Base-by-base conservation (phyloP, 306 rosid species). In the Ceratonia siliqua region DNA sequence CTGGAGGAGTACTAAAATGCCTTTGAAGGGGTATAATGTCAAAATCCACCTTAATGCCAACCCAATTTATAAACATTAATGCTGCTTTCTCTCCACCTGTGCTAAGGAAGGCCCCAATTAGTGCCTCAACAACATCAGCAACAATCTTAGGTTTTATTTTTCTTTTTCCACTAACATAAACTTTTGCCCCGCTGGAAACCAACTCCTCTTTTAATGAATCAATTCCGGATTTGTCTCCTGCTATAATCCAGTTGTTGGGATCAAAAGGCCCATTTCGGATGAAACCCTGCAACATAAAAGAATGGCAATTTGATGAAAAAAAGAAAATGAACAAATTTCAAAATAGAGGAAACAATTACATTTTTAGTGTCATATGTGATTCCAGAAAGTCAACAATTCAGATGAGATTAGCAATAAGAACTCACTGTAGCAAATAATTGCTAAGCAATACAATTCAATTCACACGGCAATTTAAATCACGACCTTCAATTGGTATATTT, bases 111-210 rank as follows among this genome's bases (percentile, higher is more conserved):
- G 90, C 98, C 82, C 98, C 98, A 62, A 94, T 91, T 49, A 94
- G 83, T 57, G 98, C 97, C 85, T 94, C 98, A 1, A 94, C 97
- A 58, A 88, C 96, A 81, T 94, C 97, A 7, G 98, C 96, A 72
- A 94, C 68, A 27, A 72, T 62, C 78, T 91, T 91, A 1, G 72
- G 63, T 76, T 77, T 88, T 28, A 91, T 12, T 25, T 89, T 91
- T 70, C 91, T 82, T 13, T 15, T 61, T 56, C 78, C 83, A 22
- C 70, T 53, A n/a, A 77, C 53, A 81, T 88, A 88, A 21, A 84
- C 15, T 50, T 75, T 88, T 17, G 46, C 62, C 21, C 8, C 58
- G 7, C 41, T 52, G 13, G 11, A 78, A 56, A 62, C 77, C 42
- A 62, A 5, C 78, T 84, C 89, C 74, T 82, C 90, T 59, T 70